A percentile compares a stretch with the other conserved stretches of the same genome.
Evolutionary conservation across 345 rosid species (phyloP).

Genomic region (Euphorbia pulcherrima): DNA sequence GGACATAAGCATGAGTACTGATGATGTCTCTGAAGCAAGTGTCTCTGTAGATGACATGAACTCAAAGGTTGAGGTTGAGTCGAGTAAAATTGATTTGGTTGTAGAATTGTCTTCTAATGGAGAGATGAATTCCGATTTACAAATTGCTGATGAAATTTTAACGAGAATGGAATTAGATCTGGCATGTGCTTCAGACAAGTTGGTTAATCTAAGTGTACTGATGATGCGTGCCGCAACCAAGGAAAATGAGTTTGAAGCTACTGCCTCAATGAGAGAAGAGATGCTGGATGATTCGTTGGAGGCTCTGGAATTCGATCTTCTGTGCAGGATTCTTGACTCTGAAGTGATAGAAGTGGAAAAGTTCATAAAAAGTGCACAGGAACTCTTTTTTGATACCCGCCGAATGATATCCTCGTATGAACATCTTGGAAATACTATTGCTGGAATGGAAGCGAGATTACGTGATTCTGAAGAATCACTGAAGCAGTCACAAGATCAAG

Average conservation of each 20-base stretch:
- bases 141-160: slow-evolving; percentile 42
- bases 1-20: slow-evolving; percentile 39
- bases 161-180: slow-evolving; percentile 64
- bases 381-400: slow-evolving; percentile 34
- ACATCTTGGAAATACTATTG: slow-evolving; percentile 42
- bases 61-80: slow-evolving; percentile 45
- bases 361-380: slow-evolving; percentile 35
- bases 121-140: slow-evolving; percentile 41
- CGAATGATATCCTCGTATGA: slow-evolving; percentile 40
- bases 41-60: slow-evolving; percentile 49
- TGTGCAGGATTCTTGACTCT: slow-evolving; percentile 59
- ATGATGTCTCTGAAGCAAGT: slow-evolving; percentile 30
- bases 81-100: slow-evolving; percentile 41
- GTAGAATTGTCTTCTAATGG: slow-evolving; percentile 42
- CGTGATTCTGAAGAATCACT: slow-evolving; percentile 50
- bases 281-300: slow-evolving; percentile 34
- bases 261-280: slow-evolving; percentile 32
- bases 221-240: slow-evolving; percentile 67
- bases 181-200: slow-evolving; percentile 71
- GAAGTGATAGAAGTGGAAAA: slow-evolving; percentile 60
- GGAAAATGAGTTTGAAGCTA: slow-evolving; percentile 69
- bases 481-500: slow-evolving; percentile 51
- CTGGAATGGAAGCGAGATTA: slow-evolving; percentile 58
- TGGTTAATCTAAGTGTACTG: slow-evolving; percentile 63
- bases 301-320: slow-evolving; percentile 63